A percentile compares a stretch with the other conserved stretches of the same genome.
phyloP scores from a whole-genome alignment of 768 basidiomycete genomes.

The Psilocybe cyanescens region DNA sequence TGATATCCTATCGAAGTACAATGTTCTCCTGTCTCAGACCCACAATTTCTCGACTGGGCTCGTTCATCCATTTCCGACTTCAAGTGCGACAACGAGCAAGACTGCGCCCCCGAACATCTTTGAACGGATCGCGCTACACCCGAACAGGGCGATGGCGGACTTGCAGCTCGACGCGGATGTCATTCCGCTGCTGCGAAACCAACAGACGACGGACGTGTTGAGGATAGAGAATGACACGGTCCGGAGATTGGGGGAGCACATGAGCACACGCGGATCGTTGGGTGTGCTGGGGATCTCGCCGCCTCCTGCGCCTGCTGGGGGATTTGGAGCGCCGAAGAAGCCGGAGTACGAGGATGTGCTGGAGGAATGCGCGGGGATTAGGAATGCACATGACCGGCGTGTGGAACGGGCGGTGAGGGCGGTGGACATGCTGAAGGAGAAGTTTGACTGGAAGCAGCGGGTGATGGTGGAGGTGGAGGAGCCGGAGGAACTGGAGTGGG shows the following conservation, averaged over 20 bases:
- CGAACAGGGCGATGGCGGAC: slow-evolving; percentile 59
- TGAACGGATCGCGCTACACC: slow-evolving; percentile 73
- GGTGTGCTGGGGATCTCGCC: slow-evolving; percentile 45
- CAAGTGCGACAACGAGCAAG: slow-evolving; percentile 18
- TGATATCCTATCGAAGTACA: slow-evolving; percentile 86
- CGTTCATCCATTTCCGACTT: slow-evolving; percentile 38
- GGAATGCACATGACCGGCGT: slow-evolving; percentile 71
- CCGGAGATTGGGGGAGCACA: slow-evolving; percentile 67
- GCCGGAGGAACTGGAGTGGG: slow-evolving; percentile 78
- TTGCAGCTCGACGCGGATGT: slow-evolving; percentile 74
- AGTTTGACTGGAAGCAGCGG: slow-evolving; percentile 83
- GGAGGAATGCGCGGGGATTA: slow-evolving; percentile 66
- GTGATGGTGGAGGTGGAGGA: slow-evolving; percentile 81
- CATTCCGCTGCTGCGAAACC: slow-evolving; percentile 75
- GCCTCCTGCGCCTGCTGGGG: slow-evolving; percentile 33
- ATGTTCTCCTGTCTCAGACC: slow-evolving; percentile 80
- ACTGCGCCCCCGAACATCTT: slow-evolving; percentile 44
- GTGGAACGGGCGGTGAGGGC: slow-evolving; percentile 82
- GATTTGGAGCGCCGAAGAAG: slow-evolving; percentile 35
- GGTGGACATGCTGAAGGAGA: slow-evolving; percentile 76
- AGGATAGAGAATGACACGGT: slow-evolving; percentile 74
- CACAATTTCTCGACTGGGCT: slow-evolving; percentile 75
- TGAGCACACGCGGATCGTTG: slow-evolving; percentile 60
- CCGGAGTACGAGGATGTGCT: slow-evolving; percentile 68
- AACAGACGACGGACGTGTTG: slow-evolving; percentile 79